Conservation (phyloP, 345 rosid species). For the Leavenworthia alabamica region DNA sequence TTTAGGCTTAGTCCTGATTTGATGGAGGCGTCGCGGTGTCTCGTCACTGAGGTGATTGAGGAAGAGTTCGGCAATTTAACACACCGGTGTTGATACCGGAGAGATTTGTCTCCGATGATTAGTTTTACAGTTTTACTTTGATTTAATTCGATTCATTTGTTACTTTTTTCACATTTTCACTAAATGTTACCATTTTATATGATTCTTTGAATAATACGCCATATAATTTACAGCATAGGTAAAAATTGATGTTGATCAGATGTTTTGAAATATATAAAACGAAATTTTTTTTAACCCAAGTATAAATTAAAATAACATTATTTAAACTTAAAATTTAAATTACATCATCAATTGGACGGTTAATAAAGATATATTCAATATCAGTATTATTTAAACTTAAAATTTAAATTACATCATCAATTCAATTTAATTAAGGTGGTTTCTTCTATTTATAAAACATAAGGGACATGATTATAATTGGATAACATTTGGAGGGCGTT, state of each 20-base stretch:
- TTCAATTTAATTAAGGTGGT: background rate
- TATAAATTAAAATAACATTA: too few relatives aligned
- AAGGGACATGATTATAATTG: background rate
- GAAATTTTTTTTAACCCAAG: background rate
- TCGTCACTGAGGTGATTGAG: conserved; percentile 53
- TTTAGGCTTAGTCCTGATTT: conserved; percentile 74
- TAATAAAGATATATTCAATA: too few relatives aligned
- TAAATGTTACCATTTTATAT: background rate
- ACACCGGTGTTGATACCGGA: conserved; percentile 2
- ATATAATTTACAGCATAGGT: background rate
- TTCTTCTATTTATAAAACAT: too few relatives aligned
- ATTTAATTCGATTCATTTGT: background rate
- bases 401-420: too few relatives aligned
- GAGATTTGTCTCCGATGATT: background rate
- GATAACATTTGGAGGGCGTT: background rate
- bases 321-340: too few relatives aligned
- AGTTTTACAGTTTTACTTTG: too few relatives aligned
- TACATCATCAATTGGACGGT: background rate
- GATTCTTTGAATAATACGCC: background rate
- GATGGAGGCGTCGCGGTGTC: conserved; percentile 67
- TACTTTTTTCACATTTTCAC: background rate
- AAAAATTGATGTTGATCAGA: background rate
- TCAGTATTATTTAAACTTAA: too few relatives aligned
- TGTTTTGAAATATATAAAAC: background rate
- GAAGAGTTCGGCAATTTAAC: conserved; percentile 33